Base-by-base conservation (phyloP, 2,329 filamentous ascomycete genomes). In the Alternaria gansuensis region DNA sequence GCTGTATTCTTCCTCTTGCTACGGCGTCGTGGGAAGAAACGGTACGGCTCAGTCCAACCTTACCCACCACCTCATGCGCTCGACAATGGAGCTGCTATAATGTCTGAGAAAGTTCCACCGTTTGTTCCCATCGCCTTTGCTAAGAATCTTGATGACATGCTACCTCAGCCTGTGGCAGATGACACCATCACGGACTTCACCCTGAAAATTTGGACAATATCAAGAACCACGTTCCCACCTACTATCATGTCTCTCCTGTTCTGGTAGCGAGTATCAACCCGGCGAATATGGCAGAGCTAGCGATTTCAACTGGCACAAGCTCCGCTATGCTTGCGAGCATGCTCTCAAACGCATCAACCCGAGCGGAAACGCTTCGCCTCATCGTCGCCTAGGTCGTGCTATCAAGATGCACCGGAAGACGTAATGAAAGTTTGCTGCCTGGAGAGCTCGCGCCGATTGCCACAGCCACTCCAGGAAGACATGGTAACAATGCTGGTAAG, bases 151-250 rank as follows among this genome's bases (percentile, higher is more conserved):
- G 65, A 67, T 13, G 55, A 63, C 14, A 24, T 63, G n/a, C 57
- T 72, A 10, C 69, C 69, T 0, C 69, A 71, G 26, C 69, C 69
- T 3, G 59, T 51, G 4, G 60, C 67, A 29, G 70, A 72, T 48
- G 62, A 65, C n/a, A 57, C 61, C 0, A 68, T 72, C 36, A 65
- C 56, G 3, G 49, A 51, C 2, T 58, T 65, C n/a, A 39, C 64
- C 8, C 69, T 68, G n/a, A 67, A 57, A 39, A 66, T 72, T 29
- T 65, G 67, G 66, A 70, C 46, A 64, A 59, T 14, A 69, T 72
- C 62, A 72, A 70, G 33, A 68, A 71, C 44, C 67, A 72, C 33
- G 64, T 65, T 7, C 66, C 61, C 23, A 63, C 46, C 0, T 72
- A 64, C 50, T 72, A 68, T 17, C 62, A 68, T 31, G 51, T 58